phyloP scores from a whole-genome alignment of 176 grass and related monocot species.

The Carex littledalei region DNA sequence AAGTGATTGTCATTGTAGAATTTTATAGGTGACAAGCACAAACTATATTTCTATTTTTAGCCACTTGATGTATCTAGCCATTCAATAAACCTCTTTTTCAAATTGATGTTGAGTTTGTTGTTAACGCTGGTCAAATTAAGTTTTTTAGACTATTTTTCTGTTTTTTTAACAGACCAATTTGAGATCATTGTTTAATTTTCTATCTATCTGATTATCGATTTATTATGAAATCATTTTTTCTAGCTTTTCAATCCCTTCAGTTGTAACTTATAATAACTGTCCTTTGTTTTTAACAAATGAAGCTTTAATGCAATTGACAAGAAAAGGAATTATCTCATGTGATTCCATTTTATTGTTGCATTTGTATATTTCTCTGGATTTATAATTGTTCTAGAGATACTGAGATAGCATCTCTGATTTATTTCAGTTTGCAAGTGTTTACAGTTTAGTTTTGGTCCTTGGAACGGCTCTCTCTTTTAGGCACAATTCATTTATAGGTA shows the following conservation, averaged over 20 bases:
- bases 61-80: background rate
- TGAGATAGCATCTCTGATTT: background rate
- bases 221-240: background rate
- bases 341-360: background rate
- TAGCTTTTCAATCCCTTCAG: background rate
- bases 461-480: background rate
- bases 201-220: background rate
- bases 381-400: background rate
- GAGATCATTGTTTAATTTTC: background rate
- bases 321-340: background rate
- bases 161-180: background rate
- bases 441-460: background rate
- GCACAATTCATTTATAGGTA: background rate
- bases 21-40: background rate
- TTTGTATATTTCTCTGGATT: background rate
- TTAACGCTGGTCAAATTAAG: background rate
- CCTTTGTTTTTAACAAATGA: background rate
- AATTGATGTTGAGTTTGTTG: background rate
- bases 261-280: background rate
- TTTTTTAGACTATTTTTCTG: background rate
- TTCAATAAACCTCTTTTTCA: background rate
- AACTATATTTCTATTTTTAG: slow-evolving; percentile 5
- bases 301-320: background rate
- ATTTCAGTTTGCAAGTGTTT: background rate
- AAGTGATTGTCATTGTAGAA: background rate